Base-by-base conservation (phyloP, 768 basidiomycete species). In the Coprinellus aureogranulatus region DNA sequence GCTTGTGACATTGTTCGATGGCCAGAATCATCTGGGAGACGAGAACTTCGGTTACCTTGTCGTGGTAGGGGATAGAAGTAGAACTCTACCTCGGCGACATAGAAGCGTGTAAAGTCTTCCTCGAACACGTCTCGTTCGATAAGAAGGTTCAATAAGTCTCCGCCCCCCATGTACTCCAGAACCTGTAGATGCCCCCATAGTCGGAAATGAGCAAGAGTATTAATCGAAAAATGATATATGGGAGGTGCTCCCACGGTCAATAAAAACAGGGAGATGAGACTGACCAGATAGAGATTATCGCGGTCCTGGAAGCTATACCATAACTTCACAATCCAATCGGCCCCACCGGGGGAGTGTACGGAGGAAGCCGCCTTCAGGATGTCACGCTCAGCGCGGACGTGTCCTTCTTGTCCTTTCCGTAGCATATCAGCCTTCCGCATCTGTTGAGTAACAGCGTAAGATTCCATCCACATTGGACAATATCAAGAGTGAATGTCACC, bases 371-470 rank as follows among this genome's bases (percentile, higher is more conserved):
- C 90, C 73, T 92, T 93, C 58, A 98, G 83, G 42, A 98, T 78
- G 66, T 98, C 94, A 67, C 94, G 88, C 70, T 98, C 94, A 41
- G 95, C 96, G 53, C 94, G 88, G 68, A 97, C 90, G 72, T 98
- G 96, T 1, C 94, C 96, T 75, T 98, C 96, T 72, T 98, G 96
- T 23, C 94, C 92, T 77, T 94, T 95, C 53, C 92, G 88, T 67
- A 96, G 81, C 93, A 96, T 94, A 72, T 94, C 92, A 60, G 84
- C 84, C 76, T 92, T 93, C 61, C 91, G 85, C 68, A 92, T 77
- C 90, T 91, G 67, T 56, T 53, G 63, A 66, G 61, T 62, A 63
- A 59, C 62, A 53, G 30, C 57, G 50, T 61, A 55, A 68, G 53
- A 66, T 52, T 27, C 46, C 55, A 50, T 26, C 55, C 22, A 20